phyloP scores from a whole-genome alignment of 495 filamentous ascomycete species.

The Echria macrotheca region DNA sequence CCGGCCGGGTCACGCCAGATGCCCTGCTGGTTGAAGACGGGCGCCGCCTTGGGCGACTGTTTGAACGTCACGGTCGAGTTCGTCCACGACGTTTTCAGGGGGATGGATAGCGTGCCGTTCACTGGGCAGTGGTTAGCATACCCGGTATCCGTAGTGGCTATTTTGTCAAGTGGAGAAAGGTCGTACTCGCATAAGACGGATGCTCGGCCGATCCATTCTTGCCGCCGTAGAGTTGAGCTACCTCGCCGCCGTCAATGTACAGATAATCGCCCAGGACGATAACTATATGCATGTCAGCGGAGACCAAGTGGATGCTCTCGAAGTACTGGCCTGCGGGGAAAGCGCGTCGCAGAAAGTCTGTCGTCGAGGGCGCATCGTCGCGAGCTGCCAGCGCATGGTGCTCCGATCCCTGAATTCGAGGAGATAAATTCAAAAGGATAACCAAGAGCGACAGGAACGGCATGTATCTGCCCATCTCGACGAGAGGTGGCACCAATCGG shows the following conservation, averaged over 20 bases:
- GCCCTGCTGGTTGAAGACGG: constrained; percentile 25
- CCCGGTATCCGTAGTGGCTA: too few relatives aligned
- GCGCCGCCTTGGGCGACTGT: constrained; percentile 22
- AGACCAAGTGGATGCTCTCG: too few relatives aligned
- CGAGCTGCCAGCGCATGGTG: too few relatives aligned
- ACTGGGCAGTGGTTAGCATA: too few relatives aligned
- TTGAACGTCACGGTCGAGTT: constrained; percentile 24
- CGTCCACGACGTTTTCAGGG: constrained; percentile 27
- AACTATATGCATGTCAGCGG: too few relatives aligned
- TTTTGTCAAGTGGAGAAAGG: too few relatives aligned
- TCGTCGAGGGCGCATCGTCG: not conserved
- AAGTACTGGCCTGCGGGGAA: constrained; percentile 1
- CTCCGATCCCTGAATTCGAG: too few relatives aligned
- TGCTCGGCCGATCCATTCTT: not conserved
- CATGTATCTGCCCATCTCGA: too few relatives aligned
- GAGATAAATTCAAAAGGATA: too few relatives aligned
- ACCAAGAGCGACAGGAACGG: too few relatives aligned
- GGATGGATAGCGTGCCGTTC: constrained; percentile 27
- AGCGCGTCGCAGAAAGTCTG: not conserved
- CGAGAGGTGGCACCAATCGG: too few relatives aligned
- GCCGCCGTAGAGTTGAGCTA: not conserved
- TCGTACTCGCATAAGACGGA: not conserved
- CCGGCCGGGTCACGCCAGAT: constrained; percentile 24
- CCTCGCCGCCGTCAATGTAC: constrained; percentile 9
- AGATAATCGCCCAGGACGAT: constrained; percentile 4